Evolutionary conservation across 169 alveolate genomes (phyloP).

Genomic region (Cytauxzoon felis): DNA sequence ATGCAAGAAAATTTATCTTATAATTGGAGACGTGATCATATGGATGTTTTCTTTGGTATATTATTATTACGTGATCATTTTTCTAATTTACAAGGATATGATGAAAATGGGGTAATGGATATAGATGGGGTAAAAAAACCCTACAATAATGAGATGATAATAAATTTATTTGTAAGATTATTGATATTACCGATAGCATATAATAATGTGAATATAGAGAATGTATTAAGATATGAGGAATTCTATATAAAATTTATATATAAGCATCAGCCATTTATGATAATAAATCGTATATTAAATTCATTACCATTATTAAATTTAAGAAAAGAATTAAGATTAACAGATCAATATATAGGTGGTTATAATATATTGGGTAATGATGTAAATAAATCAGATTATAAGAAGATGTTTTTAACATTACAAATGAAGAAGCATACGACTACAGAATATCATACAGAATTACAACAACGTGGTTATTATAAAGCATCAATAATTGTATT

Average conservation of each 20-base stretch:
- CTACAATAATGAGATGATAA: neutral
- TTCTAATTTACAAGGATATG: neutral
- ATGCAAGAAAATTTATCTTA: neutral
- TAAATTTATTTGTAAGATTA: neutral
- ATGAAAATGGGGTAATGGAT: slow-evolving; percentile 15
- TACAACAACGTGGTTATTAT: neutral
- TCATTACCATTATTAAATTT: neutral
- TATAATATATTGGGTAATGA: too few species aligned
- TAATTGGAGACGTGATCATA: neutral
- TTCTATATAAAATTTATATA: neutral
- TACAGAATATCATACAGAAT: neutral
- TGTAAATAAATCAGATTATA: neutral
- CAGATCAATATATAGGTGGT: neutral
- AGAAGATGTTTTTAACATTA: neutral
- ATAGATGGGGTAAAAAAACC: neutral
- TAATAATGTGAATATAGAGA: neutral
- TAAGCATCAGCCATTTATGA: neutral
- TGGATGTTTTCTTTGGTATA: slow-evolving; percentile 41
- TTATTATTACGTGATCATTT: slow-evolving; percentile 1
- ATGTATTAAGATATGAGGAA: neutral
- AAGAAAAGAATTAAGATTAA: neutral
- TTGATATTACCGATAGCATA: neutral
- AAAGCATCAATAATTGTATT: neutral
- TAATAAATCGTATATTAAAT: neutral
- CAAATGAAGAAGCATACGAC: neutral